Evolutionary conservation across 179 eudicot genomes (phyloP).

Genomic region (Silene noctiflora): DNA sequence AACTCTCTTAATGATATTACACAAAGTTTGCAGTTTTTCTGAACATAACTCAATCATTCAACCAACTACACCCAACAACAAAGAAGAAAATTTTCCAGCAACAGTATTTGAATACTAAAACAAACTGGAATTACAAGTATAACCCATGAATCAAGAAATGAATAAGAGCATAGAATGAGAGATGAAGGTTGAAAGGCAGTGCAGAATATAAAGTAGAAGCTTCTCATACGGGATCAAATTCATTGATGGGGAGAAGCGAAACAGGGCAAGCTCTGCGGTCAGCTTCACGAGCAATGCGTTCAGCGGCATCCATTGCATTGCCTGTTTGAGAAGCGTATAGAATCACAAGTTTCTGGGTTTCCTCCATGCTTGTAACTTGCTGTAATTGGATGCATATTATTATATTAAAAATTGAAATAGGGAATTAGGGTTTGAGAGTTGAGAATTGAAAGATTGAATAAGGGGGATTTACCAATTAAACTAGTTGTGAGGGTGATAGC

Average conservation of each 20-base stretch:
- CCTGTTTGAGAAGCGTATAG: slow-evolving; percentile 80
- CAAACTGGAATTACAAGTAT: neutral
- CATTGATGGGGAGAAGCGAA: slow-evolving; percentile 51
- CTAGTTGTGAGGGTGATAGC: no score
- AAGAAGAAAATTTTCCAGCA: neutral
- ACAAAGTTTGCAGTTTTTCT: neutral
- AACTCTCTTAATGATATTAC: neutral
- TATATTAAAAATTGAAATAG: no score
- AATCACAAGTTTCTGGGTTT: slow-evolving; percentile 42
- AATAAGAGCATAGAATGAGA: neutral
- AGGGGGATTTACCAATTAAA: no score
- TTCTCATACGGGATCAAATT: slow-evolving; percentile 57
- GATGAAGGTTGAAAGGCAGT: neutral
- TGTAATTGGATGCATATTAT: neutral
- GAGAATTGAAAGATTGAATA: no score
- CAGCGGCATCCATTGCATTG: slow-evolving; percentile 81
- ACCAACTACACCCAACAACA: neutral
- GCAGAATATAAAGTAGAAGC: neutral
- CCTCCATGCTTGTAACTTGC: slow-evolving; percentile 15
- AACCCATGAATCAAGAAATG: neutral
- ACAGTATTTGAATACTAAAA: neutral
- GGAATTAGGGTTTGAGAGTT: no score
- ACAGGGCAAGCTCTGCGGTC: slow-evolving; percentile 69
- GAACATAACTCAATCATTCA: neutral
- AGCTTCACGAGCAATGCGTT: slow-evolving; percentile 76